Conservation (phyloP, 179 eudicot genomes). For the Nepenthes alata region DNA sequence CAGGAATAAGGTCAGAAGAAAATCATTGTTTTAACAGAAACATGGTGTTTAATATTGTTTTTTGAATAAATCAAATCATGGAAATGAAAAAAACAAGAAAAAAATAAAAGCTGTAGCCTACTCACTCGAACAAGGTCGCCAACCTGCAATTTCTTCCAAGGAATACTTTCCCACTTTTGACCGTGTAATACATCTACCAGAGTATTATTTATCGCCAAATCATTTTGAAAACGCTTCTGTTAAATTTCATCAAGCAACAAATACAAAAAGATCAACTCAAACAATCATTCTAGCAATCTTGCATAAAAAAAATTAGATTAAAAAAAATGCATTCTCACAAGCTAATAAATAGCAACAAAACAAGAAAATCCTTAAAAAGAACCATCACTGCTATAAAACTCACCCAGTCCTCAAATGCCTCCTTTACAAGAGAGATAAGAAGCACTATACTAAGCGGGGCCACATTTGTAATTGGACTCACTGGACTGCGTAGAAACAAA, state of each 20-base stretch:
- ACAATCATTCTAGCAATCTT: not conserved
- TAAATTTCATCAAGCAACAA: conserved; percentile 14
- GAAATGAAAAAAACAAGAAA: too few relatives aligned
- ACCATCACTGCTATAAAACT: conserved; percentile 16
- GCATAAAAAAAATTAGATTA: not conserved
- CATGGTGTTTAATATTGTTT: too few relatives aligned
- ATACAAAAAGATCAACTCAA: conserved; percentile 3
- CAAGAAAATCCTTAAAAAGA: not conserved
- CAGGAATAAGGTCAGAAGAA: too few relatives aligned
- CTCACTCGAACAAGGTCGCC: conserved; percentile 88
- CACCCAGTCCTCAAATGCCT: conserved; percentile 99
- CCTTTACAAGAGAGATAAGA: conserved; percentile 83
- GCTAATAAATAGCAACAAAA: conserved; percentile 3
- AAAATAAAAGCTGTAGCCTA: conserved; percentile 4
- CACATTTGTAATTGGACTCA: conserved; percentile 93
- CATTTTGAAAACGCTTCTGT: conserved; percentile 97
- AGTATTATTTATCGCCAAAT: conserved; percentile 70
- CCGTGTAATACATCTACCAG: conserved; percentile 59
- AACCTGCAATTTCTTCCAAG: conserved; percentile 90
- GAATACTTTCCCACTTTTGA: conserved; percentile 47
- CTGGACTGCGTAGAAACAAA: conserved; percentile 73
- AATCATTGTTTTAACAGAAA: too few relatives aligned
- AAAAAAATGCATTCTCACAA: not conserved
- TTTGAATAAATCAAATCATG: too few relatives aligned
- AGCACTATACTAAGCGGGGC: conserved; percentile 84